A percentile compares a stretch with the other conserved stretches of the same genome.
Conservation (phyloP, 2,329 filamentous ascomycete species). For the Trichoderma breve region DNA sequence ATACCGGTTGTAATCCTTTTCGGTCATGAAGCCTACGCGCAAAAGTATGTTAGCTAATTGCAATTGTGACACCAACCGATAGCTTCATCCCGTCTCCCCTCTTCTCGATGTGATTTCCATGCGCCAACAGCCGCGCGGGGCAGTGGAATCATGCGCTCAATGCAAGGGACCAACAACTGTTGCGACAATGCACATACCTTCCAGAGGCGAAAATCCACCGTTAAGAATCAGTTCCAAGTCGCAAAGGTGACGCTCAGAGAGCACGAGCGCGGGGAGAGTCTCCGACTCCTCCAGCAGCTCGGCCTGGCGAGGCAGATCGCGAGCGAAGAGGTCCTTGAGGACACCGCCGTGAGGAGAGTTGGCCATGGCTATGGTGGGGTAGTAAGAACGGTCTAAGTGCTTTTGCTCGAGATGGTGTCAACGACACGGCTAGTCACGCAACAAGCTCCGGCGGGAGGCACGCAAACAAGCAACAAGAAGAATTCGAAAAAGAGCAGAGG, state of each 20-base stretch:
- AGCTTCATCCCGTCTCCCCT: not conserved
- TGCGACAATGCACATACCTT: slow-evolving; percentile 59
- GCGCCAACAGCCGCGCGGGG: not conserved
- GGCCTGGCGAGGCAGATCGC: slow-evolving; percentile 79
- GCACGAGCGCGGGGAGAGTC: slow-evolving; percentile 75
- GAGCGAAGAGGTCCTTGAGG: slow-evolving; percentile 95
- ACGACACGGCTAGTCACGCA: slow-evolving; percentile 4
- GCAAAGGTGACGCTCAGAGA: slow-evolving; percentile 93
- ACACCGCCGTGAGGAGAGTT: slow-evolving; percentile 82
- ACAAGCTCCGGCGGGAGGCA: slow-evolving; percentile 9
- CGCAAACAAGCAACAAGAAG: not conserved
- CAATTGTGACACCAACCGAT: not conserved
- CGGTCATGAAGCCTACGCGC: slow-evolving; percentile 82
- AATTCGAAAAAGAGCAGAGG: not conserved
- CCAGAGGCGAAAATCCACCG: slow-evolving; percentile 94
- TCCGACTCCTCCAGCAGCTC: slow-evolving; percentile 84
- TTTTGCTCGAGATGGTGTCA: slow-evolving; percentile 2
- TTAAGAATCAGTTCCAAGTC: slow-evolving; percentile 97
- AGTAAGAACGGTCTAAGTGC: not conserved
- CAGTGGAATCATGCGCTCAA: not conserved
- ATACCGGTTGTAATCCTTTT: slow-evolving; percentile 94
- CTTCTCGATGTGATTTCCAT: not conserved
- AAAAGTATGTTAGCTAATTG: not conserved
- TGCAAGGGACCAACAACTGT: not conserved
- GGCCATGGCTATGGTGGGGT: slow-evolving; percentile 47